Evolutionary conservation across 2,329 filamentous ascomycete genomes (phyloP).

Genomic region (Plenodomus biglobosus): DNA sequence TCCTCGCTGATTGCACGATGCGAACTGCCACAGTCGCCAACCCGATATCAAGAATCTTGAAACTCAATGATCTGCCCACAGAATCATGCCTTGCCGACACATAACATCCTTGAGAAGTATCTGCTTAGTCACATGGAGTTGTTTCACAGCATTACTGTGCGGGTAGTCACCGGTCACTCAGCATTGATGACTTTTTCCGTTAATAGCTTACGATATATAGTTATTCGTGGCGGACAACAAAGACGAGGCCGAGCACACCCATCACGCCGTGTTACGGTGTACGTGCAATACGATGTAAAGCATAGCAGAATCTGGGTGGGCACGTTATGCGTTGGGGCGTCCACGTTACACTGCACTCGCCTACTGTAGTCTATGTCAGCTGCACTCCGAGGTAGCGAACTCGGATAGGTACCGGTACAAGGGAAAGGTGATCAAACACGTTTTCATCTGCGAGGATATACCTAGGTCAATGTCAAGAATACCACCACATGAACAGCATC

Average conservation of each 20-base stretch:
- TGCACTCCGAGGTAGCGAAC: background rate
- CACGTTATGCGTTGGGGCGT: background rate
- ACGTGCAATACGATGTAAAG: background rate
- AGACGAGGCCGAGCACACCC: conserved; percentile 25
- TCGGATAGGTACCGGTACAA: background rate
- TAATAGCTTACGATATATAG: conserved; percentile 57
- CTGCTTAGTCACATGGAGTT: conserved; percentile 1
- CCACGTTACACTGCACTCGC: background rate
- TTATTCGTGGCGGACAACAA: conserved; percentile 57
- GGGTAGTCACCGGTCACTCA: conserved; percentile 29
- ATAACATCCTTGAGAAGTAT: conserved; percentile 9
- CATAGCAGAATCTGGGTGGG: background rate
- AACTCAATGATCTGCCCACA: conserved; percentile 4
- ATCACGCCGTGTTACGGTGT: background rate
- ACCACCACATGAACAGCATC: background rate
- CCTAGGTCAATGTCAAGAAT: background rate
- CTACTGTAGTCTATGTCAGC: background rate
- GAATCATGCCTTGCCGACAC: conserved; percentile 8
- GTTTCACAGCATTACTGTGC: conserved; percentile 5
- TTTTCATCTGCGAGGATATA: background rate
- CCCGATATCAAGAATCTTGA: background rate
- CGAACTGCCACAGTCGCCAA: conserved; percentile 1
- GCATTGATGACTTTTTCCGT: conserved; percentile 50
- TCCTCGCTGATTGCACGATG: conserved; percentile 17
- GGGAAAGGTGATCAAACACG: background rate